Conservation (phyloP, 2,329 filamentous ascomycete species). For the Daldinia sp. region DNA sequence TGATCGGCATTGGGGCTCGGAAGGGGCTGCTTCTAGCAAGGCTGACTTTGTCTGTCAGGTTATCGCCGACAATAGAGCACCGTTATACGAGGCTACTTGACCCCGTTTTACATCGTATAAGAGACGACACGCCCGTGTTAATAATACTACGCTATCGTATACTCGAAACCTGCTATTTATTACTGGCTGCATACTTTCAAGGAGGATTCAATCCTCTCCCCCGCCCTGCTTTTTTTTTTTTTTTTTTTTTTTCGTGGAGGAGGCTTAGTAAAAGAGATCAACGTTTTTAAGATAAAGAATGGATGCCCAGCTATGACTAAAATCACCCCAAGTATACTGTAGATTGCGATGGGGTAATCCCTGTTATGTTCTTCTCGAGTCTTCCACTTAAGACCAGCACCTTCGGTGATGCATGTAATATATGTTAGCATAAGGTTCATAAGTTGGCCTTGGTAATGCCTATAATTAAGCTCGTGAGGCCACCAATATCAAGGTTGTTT, state of each 20-base stretch:
- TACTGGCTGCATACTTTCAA: neutral
- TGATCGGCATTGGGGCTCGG: conserved; percentile 26
- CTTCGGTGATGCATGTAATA: neutral
- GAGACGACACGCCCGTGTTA: neutral
- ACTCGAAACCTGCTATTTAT: neutral
- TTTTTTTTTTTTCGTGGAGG: neutral
- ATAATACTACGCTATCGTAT: neutral
- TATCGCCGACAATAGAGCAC: neutral
- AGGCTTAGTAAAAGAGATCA: neutral
- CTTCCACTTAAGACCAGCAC: neutral
- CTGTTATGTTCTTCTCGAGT: neutral
- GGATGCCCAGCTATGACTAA: neutral
- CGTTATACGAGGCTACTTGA: neutral
- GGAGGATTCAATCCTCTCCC: neutral
- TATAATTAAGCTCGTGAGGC: neutral
- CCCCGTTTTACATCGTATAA: neutral
- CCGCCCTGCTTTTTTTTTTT: neutral
- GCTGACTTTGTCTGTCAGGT: conserved; percentile 29
- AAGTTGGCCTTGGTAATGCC: neutral
- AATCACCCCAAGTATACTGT: neutral
- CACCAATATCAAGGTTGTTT: neutral
- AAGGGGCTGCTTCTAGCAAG: conserved; percentile 8
- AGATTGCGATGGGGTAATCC: neutral
- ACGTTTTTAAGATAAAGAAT: neutral
- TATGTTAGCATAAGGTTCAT: neutral